Percentiles rank a stretch among this genome's conserved stretches.
phyloP scores from a whole-genome alignment of 1,284 basidiomycete species.

The Testicularia cyperi region DNA sequence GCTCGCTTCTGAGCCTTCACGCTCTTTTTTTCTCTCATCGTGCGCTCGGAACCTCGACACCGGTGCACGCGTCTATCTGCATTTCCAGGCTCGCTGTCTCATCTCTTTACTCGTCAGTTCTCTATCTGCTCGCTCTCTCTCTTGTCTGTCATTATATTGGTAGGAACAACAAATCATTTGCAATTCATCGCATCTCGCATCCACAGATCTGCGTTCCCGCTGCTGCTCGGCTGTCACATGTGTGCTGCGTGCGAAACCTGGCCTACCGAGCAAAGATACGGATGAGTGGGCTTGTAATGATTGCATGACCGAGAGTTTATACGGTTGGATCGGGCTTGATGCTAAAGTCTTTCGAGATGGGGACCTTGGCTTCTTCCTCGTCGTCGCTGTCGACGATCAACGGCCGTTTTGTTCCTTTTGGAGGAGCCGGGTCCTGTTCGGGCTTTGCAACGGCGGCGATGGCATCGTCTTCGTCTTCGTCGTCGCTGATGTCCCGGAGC shows the following conservation, averaged over 20 bases:
- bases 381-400: constrained; percentile 1
- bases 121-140: neutral
- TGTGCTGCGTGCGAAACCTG: too few relatives aligned
- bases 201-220: too few relatives aligned
- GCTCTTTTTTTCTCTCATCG: neutral
- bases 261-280: neutral
- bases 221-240: too few relatives aligned
- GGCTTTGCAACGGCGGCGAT: too few relatives aligned
- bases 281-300: too few relatives aligned
- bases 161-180: too few relatives aligned
- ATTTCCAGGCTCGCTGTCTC: too few relatives aligned
- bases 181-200: too few relatives aligned
- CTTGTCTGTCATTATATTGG: neutral
- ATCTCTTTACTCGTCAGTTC: neutral
- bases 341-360: constrained; percentile 3
- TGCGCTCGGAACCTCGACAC: neutral
- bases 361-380: constrained; percentile 1
- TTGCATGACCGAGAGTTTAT: too few relatives aligned
- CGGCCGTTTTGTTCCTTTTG: too few relatives aligned
- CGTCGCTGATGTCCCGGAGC: neutral
- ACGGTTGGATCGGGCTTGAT: constrained; percentile 1
- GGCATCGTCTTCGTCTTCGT: constrained; percentile 1
- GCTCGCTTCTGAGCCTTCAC: neutral
- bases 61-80: too few relatives aligned
- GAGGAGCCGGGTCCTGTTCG: too few relatives aligned